Base-by-base conservation (phyloP, 352 stramenopile species). In the Phytopythium mirpurense region DNA sequence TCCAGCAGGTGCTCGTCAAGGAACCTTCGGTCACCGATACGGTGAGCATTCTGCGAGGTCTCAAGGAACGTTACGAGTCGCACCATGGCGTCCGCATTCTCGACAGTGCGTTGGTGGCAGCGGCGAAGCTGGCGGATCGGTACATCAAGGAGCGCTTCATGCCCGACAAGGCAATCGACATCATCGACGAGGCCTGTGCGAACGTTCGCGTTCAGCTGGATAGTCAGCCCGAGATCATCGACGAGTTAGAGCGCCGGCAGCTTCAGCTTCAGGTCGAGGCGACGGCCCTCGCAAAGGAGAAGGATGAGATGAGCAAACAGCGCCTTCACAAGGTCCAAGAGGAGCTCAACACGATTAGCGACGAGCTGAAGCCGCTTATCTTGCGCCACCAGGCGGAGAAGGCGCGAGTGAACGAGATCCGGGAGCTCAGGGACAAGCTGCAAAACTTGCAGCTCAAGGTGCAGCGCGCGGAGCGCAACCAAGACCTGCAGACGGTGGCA, bases 201-300 rank as follows among this genome's bases (percentile, higher is more conserved):
- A 93, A 89, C 42, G 75, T 97, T 16, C 86, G 93, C 34, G 90
- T 98, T 0, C 88, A 98, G 56, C 69, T 98, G 16, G 96, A 99
- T 57, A 94, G 72, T 42, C 85, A 98, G 44, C 96, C 97, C 0
- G 95, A 99, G 66, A 82, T 96, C 42, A 98, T 99, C 59, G 96
- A 99, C 64, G 79, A 96, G 51, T 65, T 99, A 14, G 93, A 99
- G 56, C 74, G 96, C 23, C 85, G 90, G 21, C 87, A 98, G 46
- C 66, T 98, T n/a, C 87, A 98, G 66, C 76, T 98, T 0, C 87
- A 98, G 67, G 93, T 99, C 40, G 97, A 99, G 72, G 74, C 93
- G 27, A 97, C 88, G 4, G 93, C 95, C 5, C 68, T 98, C 16
- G 73, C 68, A 1, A 93, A 96, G 44, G 95, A 99, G 60, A 98